Conservation (phyloP, 1,139 yeast species). For the Debaryomyces coudertii region DNA sequence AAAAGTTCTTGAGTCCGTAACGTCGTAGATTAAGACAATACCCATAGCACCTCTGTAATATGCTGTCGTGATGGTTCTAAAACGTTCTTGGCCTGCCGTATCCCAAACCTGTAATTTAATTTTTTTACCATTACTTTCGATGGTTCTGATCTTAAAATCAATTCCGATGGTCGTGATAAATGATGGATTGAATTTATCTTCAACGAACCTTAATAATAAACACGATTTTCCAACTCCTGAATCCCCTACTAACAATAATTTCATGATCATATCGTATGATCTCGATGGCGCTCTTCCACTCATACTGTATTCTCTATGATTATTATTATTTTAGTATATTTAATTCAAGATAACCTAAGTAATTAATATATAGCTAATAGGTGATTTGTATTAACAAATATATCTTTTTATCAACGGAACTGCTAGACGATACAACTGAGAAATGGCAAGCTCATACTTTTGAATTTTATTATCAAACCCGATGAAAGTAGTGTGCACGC, state of each 20-base stretch:
- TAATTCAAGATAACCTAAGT: background rate
- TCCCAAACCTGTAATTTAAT: conserved; percentile 98
- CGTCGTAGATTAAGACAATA: conserved; percentile 92
- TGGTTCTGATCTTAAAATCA: conserved; percentile 96
- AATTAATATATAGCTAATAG: conserved; percentile 2
- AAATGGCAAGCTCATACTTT: conserved; percentile 7
- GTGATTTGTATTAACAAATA: background rate
- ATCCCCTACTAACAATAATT: conserved; percentile 91
- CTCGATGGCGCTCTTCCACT: conserved; percentile 68
- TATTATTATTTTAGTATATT: background rate
- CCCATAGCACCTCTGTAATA: conserved; percentile 99
- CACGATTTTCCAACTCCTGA: conserved; percentile 98
- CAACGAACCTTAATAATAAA: conserved; percentile 89
- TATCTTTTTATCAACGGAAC: conserved; percentile 2
- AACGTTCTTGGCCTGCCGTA: conserved; percentile 98
- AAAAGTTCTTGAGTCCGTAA: conserved; percentile 91
- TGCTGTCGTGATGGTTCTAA: conserved; percentile 97
- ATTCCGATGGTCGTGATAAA: conserved; percentile 97
- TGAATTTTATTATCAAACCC: conserved; percentile 6
- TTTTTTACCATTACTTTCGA: conserved; percentile 88
- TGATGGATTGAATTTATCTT: conserved; percentile 94
- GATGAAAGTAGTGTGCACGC: conserved; percentile 4
- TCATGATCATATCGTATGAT: conserved; percentile 93
- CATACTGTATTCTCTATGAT: conserved; percentile 31
- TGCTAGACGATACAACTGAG: background rate